Percentiles rank a stretch among this genome's conserved stretches.
phyloP scores from a whole-genome alignment of 768 basidiomycete genomes.

The Leucosporidium creatinivorum region DNA sequence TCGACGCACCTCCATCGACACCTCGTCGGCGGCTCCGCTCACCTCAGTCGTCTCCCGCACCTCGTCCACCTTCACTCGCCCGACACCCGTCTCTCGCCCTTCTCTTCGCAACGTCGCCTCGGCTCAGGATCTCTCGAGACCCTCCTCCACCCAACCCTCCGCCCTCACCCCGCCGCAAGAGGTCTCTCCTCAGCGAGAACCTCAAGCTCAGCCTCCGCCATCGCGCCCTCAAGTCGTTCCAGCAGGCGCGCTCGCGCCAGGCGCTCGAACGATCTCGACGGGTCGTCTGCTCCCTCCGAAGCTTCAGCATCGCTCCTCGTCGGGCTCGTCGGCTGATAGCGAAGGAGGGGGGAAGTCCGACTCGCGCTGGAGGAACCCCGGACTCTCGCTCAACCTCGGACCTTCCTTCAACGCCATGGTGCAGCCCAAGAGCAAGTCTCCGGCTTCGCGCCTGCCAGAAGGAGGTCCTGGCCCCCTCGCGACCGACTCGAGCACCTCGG shows the following conservation, averaged over 20 bases:
- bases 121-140: conserved; percentile 20
- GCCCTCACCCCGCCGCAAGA: no score
- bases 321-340: conserved; percentile 21
- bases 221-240: conserved; percentile 8
- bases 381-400: conserved; percentile 36
- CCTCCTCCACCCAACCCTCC: not conserved
- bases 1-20: conserved; percentile 23
- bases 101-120: conserved; percentile 28
- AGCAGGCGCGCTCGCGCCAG: conserved; percentile 32
- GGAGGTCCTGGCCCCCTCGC: not conserved
- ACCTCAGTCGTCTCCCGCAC: conserved; percentile 16
- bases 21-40: not conserved
- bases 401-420: conserved; percentile 22
- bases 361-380: conserved; percentile 33
- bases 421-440: not conserved
- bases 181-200: no score
- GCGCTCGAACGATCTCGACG: conserved; percentile 20
- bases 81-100: not conserved
- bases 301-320: not conserved
- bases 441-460: not conserved
- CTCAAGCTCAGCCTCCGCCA: no score
- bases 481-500: not conserved
- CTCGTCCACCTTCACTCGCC: conserved; percentile 26
- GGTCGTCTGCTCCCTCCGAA: conserved; percentile 4
- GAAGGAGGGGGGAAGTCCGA: conserved; percentile 12